A percentile compares a stretch with the other conserved stretches of the same genome.
Evolutionary conservation across 108 stramenopile species (phyloP).

Genomic region (Conticribra guillardii): DNA sequence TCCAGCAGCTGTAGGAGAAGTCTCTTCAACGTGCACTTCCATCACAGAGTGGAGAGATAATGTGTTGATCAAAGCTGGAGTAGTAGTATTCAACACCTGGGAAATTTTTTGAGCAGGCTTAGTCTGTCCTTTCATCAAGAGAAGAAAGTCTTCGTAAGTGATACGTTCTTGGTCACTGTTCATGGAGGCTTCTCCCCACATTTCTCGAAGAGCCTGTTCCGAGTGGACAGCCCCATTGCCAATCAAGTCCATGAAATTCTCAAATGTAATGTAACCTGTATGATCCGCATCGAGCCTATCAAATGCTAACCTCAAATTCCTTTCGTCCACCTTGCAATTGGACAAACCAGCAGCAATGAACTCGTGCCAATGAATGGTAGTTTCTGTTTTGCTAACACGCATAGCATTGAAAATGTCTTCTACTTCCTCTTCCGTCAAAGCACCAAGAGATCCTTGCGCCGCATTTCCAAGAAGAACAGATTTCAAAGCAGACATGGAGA

Average conservation of each 20-base stretch:
- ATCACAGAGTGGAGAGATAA: slow-evolving; percentile 10
- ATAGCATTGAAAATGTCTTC: slow-evolving; percentile 79
- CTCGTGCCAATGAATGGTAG: slow-evolving; percentile 85
- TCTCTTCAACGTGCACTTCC: neutral
- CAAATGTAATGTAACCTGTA: slow-evolving; percentile 75
- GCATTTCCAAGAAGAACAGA: slow-evolving; percentile 68
- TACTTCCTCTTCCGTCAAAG: slow-evolving; percentile 77
- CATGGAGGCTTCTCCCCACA: slow-evolving; percentile 59
- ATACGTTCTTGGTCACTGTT: slow-evolving; percentile 47
- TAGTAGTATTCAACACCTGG: neutral
- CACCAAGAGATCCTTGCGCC: slow-evolving; percentile 60
- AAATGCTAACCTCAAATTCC: slow-evolving; percentile 82
- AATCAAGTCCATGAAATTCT: slow-evolving; percentile 77
- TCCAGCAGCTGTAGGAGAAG: too few species aligned
- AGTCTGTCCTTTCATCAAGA: slow-evolving; percentile 65
- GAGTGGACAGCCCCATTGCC: slow-evolving; percentile 59
- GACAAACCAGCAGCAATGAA: slow-evolving; percentile 87
- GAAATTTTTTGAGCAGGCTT: slow-evolving; percentile 30
- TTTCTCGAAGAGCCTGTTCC: slow-evolving; percentile 63
- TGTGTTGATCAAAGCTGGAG: slow-evolving; percentile 2
- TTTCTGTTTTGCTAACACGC: slow-evolving; percentile 57
- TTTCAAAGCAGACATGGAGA: slow-evolving; percentile 64
- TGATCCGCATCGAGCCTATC: slow-evolving; percentile 82
- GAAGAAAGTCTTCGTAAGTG: slow-evolving; percentile 67
- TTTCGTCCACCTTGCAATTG: slow-evolving; percentile 79